Base-by-base conservation (phyloP, 169 alveolate genomes). In the Theileria orientalis region DNA sequence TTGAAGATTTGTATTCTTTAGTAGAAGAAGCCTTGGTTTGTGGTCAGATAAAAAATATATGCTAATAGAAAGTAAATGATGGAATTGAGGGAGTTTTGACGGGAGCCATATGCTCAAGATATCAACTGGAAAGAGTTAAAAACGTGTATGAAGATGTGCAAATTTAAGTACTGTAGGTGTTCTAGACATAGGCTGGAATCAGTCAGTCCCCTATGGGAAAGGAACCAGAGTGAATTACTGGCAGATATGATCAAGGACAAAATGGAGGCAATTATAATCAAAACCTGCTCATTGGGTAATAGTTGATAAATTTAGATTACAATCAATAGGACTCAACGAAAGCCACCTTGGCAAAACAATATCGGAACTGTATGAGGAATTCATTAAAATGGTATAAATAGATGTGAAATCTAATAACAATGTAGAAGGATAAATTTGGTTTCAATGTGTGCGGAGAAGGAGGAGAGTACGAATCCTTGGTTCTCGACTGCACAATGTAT, bases 401-500 rank as follows among this genome's bases (percentile, higher is more conserved):
- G 37, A 8, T 30, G 46, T 13, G n/a, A 21, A n/a, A 33, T 16
- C 37, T 1, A 32, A 35, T 56, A 41, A 83, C 64, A 80, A 59
- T 35, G 27, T 75, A 89, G 91, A 83, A 92, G 71, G 84, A 88
- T 41, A 80, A 95, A 77, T 94, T 77, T 78, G 98, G 97, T 44
- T 94, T 98, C 72, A 97, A 96, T 86, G 95, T 95, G 30, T 96
- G 99, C 82, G 99, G 99, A 19, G 99, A 98, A 89, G 99, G 99
- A 0, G 99, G 99, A 11, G 99, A 98, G 77, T 98, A 94, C 87
- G 99, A 98, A 86, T 93, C 98, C n/a, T 71, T 95, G n/a, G 95
- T 96, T 8, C 72, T 96, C 47, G 98, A 97, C 91, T 94, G 98
- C 64, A 97, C 98, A 40, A 63, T 74, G 35, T 92, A 73, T 56